A percentile compares a stretch with the other conserved stretches of the same genome.
Evolutionary conservation across 148 eudicot genomes (phyloP).

Genomic region (Vaccinium corymbosum): DNA sequence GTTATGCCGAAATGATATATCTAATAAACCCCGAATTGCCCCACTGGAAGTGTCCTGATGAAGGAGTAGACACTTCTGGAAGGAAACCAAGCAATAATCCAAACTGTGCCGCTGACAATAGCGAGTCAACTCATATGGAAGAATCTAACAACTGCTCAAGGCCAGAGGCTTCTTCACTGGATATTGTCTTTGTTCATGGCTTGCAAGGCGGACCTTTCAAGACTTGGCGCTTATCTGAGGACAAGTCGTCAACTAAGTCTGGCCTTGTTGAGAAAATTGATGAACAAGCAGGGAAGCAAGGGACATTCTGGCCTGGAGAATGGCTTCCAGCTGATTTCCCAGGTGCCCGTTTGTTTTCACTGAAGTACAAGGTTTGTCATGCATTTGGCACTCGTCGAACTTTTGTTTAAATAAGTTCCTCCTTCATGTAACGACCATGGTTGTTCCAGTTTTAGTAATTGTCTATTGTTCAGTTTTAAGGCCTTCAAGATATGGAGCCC

Average conservation of each 20-base stretch:
- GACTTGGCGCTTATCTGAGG: conserved; percentile 94
- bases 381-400: background rate
- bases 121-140: conserved; percentile 19
- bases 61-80: conserved; percentile 15
- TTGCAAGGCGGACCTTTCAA: conserved; percentile 96
- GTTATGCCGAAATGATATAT: conserved; percentile 72
- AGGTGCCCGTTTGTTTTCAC: conserved; percentile 87
- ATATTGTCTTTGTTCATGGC: conserved; percentile 93
- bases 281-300: conserved; percentile 95
- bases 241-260: conserved; percentile 92
- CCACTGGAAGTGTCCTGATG: conserved; percentile 80
- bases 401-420: background rate
- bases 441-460: background rate
- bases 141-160: conserved; percentile 28
- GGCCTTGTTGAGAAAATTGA: conserved; percentile 99
- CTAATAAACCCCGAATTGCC: conserved; percentile 76
- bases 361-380: conserved; percentile 89
- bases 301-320: conserved; percentile 98
- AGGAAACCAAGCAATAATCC: conserved; percentile 14
- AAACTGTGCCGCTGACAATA: conserved; percentile 21
- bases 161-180: conserved; percentile 45
- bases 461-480: background rate
- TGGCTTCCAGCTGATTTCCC: conserved; percentile 95
- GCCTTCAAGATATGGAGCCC: background rate
- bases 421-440: background rate